A percentile compares a stretch with the other conserved stretches of the same genome.
These are phyloP conservation scores for Phytophthora kernoviae DNA, from an alignment of 352 stramenopile species.

Conservation along the genomic window DNA sequence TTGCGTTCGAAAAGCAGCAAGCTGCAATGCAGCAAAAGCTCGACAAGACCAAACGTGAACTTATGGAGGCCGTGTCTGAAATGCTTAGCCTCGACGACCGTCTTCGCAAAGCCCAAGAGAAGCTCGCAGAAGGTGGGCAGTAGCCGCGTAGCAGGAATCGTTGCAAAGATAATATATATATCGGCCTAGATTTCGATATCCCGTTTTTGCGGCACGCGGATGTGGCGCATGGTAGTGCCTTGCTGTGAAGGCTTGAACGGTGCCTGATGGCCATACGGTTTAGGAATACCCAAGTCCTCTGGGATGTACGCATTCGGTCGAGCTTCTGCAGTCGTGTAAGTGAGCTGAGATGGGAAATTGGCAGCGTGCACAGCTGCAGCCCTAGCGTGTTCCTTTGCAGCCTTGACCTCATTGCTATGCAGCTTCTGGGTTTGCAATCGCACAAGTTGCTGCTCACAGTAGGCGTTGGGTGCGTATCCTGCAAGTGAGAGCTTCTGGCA, in stretches of 20 bases:
- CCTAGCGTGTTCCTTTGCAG: slow-evolving; percentile 46
- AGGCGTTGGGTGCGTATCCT: slow-evolving; percentile 75
- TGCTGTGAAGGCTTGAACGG: slow-evolving; percentile 92
- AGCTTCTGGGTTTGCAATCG: slow-evolving; percentile 64
- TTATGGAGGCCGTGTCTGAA: slow-evolving; percentile 71
- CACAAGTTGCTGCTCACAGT: slow-evolving; percentile 78
- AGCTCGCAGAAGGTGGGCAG: slow-evolving; percentile 37
- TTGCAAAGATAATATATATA: slow-evolving; percentile 1
- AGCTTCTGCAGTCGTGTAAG: slow-evolving; percentile 90
- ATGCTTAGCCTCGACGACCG: slow-evolving; percentile 67
- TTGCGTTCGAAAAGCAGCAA: slow-evolving; percentile 48
- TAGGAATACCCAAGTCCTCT: slow-evolving; percentile 91
- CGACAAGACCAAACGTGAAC: slow-evolving; percentile 80
- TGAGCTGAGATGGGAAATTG: slow-evolving; percentile 73
- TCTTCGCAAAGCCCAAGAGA: slow-evolving; percentile 75
- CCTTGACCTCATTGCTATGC: slow-evolving; percentile 49
- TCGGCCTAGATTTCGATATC: slow-evolving; percentile 92
- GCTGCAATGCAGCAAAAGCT: slow-evolving; percentile 55
- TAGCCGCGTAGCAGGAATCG: background rate
- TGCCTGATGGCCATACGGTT: slow-evolving; percentile 91
- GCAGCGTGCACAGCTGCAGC: slow-evolving; percentile 53
- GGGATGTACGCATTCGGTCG: slow-evolving; percentile 95
- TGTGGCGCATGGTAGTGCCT: slow-evolving; percentile 93
- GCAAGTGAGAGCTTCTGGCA: slow-evolving; percentile 56
- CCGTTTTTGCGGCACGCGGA: slow-evolving; percentile 80